Evolutionary conservation across 768 basidiomycete genomes (phyloP).

Genomic region (Leccinum subgranulosum): DNA sequence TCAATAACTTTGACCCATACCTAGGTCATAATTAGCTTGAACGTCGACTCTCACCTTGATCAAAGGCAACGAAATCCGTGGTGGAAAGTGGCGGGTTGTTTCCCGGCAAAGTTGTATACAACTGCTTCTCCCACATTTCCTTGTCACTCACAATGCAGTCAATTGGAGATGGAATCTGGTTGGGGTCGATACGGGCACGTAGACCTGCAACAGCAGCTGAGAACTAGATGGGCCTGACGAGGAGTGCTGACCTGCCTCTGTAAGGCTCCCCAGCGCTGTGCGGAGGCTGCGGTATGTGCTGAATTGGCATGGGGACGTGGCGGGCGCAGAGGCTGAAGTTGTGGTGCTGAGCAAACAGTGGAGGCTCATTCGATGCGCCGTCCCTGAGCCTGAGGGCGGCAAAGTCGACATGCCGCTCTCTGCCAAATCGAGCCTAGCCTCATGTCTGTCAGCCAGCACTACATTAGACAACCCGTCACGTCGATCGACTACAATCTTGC

Average conservation of each 20-base stretch:
- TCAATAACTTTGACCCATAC: background rate
- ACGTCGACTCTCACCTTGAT: constrained; percentile 61
- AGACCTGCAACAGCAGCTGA: constrained; percentile 48
- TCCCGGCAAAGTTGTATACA: constrained; percentile 61
- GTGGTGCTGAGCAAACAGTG: background rate
- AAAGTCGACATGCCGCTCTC: background rate
- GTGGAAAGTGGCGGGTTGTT: constrained; percentile 78
- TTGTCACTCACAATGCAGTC: constrained; percentile 78
- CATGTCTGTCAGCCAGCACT: too few species aligned
- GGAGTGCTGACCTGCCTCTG: constrained; percentile 32
- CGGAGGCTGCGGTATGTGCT: constrained; percentile 54
- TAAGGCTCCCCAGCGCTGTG: constrained; percentile 54
- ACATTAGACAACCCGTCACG: too few species aligned
- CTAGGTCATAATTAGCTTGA: background rate
- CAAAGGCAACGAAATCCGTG: constrained; percentile 83
- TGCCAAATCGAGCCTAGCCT: background rate
- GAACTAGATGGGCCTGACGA: background rate
- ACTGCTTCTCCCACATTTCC: constrained; percentile 68
- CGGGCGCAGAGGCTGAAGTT: background rate
- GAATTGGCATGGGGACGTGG: constrained; percentile 16
- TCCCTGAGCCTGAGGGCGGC: background rate
- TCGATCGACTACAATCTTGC: constrained; percentile 12
- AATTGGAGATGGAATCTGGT: constrained; percentile 89
- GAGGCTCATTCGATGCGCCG: constrained; percentile 1
- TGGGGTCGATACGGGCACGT: constrained; percentile 79